A percentile compares a stretch with the other conserved stretches of the same genome.
phyloP scores from a whole-genome alignment of 768 basidiomycete species.

The Boletales sp. region DNA sequence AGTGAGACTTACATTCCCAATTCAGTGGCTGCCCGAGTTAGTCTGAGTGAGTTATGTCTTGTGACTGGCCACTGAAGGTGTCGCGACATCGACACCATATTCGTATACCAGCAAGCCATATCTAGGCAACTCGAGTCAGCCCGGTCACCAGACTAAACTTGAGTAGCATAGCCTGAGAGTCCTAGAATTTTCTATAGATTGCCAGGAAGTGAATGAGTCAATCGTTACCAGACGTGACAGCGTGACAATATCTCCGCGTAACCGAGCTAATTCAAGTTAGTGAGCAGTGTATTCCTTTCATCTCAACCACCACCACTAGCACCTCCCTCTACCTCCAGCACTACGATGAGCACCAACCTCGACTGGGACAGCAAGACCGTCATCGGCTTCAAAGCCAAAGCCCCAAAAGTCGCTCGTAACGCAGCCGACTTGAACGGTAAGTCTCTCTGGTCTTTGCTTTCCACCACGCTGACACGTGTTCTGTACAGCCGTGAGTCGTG shows the following conservation, averaged over 20 bases:
- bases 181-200: no score
- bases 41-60: no score
- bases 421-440: conserved; percentile 54
- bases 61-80: no score
- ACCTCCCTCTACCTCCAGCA: background rate
- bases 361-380: conserved; percentile 75
- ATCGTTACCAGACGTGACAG: background rate
- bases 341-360: conserved; percentile 40
- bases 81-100: no score
- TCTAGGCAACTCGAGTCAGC: no score
- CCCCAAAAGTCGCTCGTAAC: conserved; percentile 61
- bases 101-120: no score
- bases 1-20: no score
- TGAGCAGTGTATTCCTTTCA: background rate
- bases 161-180: no score
- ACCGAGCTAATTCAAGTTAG: background rate
- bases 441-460: background rate
- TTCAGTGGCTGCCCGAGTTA: no score
- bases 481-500: conserved; percentile 49
- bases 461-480: conserved; percentile 12
- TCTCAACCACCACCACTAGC: conserved; percentile 12
- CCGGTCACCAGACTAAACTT: no score
- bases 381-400: conserved; percentile 66
- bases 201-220: background rate
- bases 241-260: background rate